Conservation (phyloP, 768 basidiomycete genomes). For the Leccinum longicurvipes region DNA sequence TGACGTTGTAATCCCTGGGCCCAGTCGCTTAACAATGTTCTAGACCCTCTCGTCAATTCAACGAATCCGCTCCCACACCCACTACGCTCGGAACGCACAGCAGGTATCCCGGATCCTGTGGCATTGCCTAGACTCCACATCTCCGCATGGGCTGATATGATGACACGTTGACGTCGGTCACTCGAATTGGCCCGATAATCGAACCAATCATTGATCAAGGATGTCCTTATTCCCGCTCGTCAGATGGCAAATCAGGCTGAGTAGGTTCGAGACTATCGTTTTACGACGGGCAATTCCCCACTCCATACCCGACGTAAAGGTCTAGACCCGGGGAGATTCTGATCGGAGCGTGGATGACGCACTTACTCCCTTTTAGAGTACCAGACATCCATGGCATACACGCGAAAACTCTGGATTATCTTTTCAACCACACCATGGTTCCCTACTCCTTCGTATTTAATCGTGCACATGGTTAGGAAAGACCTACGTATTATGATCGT, state of each 20-base stretch:
- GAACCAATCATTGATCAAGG: neutral
- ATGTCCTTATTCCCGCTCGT: neutral
- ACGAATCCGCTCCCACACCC: neutral
- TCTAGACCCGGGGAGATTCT: slow-evolving; percentile 5
- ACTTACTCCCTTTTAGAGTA: neutral
- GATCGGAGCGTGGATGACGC: neutral
- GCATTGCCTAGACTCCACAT: slow-evolving; percentile 8
- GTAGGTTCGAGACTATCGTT: slow-evolving; percentile 2
- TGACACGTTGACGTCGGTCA: neutral
- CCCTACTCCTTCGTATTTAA: slow-evolving; percentile 8
- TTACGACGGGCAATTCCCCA: neutral
- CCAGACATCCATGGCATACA: neutral
- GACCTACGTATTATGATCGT: neutral
- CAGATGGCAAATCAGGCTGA: neutral
- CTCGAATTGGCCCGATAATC: neutral
- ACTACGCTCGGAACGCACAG: neutral
- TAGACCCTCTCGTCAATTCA: slow-evolving; percentile 1
- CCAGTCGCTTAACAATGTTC: slow-evolving; percentile 7
- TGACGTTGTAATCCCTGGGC: neutral
- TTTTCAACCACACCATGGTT: neutral
- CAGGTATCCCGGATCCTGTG: slow-evolving; percentile 6
- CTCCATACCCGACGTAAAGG: neutral
- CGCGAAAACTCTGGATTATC: neutral
- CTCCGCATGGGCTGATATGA: neutral
- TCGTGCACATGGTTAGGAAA: neutral